These are phyloP conservation scores for Backusella westeae DNA, from an alignment of 192 early-diverging fungal genomes.

Conservation along the genomic window DNA sequence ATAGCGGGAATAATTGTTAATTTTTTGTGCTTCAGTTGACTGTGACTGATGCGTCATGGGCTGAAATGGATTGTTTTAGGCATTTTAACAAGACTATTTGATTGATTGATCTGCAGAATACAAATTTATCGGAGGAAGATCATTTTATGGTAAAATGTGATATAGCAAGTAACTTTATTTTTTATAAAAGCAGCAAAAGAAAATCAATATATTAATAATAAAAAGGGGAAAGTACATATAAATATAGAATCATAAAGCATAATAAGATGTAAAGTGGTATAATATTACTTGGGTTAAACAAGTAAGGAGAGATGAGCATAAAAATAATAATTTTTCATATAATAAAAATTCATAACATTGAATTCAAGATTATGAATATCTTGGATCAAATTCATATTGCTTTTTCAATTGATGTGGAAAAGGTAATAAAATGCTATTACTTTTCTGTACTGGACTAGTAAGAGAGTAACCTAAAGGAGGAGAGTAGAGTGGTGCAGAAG, in stretches of 20 bases:
- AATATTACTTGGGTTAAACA: neutral
- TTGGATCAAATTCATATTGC: neutral
- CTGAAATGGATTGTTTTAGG: neutral
- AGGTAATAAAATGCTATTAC: neutral
- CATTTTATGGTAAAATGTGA: neutral
- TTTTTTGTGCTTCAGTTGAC: no score
- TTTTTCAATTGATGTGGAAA: neutral
- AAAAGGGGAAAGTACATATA: constrained; percentile 8
- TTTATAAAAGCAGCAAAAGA: neutral
- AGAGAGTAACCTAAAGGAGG: neutral
- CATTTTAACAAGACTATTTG: neutral
- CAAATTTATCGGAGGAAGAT: neutral
- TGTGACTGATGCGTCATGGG: no score
- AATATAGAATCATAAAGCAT: constrained; percentile 3
- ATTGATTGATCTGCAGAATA: neutral
- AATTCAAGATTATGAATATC: neutral
- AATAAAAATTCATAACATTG: neutral
- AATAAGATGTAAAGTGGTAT: neutral
- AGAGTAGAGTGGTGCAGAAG: neutral
- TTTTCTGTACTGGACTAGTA: neutral
- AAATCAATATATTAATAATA: neutral
- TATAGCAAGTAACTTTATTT: neutral
- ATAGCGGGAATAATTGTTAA: no score
- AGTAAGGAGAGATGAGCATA: neutral
- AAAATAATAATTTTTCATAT: constrained; percentile 1